These are phyloP conservation scores for Triadica sebifera DNA, from an alignment of 345 rosid genomes.

Conservation along the genomic window DNA sequence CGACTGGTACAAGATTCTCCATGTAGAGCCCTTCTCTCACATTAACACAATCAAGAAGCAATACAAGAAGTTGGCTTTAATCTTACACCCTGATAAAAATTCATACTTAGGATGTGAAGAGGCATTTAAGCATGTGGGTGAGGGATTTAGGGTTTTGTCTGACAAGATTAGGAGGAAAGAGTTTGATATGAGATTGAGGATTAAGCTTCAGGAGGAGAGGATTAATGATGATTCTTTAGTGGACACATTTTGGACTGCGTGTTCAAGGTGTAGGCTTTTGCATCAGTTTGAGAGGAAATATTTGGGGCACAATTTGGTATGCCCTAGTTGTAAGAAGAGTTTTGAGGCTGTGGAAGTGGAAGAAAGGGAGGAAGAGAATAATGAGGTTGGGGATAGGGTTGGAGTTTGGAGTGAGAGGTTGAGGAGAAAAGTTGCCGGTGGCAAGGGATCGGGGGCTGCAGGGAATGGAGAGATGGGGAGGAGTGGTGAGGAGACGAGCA, in stretches of 20 bases:
- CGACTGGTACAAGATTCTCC: constrained; percentile 76
- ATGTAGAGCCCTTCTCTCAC: constrained; percentile 87
- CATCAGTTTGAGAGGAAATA: constrained; percentile 78
- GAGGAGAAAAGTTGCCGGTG: constrained; percentile 21
- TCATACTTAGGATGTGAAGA: constrained; percentile 65
- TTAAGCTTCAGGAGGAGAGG: constrained; percentile 64
- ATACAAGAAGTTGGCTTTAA: constrained; percentile 67
- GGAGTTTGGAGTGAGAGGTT: constrained; percentile 32
- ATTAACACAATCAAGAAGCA: constrained; percentile 58
- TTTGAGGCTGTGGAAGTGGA: constrained; percentile 59
- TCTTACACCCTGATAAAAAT: constrained; percentile 81
- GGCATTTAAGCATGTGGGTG: constrained; percentile 79
- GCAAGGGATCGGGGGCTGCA: background rate
- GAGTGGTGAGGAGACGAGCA: constrained; percentile 9
- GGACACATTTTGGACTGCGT: constrained; percentile 59
- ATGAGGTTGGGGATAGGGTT: constrained; percentile 24
- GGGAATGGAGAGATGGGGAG: background rate
- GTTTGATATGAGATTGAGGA: constrained; percentile 70
- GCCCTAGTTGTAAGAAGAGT: constrained; percentile 68
- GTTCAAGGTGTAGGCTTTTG: constrained; percentile 63
- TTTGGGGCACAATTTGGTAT: constrained; percentile 65
- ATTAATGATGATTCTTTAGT: constrained; percentile 28
- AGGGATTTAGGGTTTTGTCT: constrained; percentile 66
- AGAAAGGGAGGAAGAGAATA: constrained; percentile 16
- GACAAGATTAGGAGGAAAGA: constrained; percentile 66